Percentiles rank a stretch among this genome's conserved stretches.
These are phyloP conservation scores for Paracorniculantispora psalliotae DNA, from an alignment of 2,329 filamentous ascomycete genomes.

Conservation along the genomic window DNA sequence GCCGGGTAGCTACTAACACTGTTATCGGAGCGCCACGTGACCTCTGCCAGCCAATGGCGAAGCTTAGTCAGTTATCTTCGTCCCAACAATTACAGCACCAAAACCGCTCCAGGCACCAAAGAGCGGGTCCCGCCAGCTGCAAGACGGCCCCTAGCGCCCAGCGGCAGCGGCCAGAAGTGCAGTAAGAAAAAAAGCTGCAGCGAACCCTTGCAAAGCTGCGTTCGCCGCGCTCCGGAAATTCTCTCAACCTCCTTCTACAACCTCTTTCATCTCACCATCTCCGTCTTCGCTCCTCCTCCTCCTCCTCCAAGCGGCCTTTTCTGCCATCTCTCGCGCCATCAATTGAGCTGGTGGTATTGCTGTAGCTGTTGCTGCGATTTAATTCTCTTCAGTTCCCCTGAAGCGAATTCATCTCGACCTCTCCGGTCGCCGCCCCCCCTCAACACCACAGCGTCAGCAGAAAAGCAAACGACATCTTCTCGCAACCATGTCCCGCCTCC, in stretches of 20 bases:
- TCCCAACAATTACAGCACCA: conserved; percentile 12
- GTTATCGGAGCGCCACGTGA: not conserved
- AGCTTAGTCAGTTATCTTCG: conserved; percentile 1
- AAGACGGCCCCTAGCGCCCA: not conserved
- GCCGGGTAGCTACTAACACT: not conserved
- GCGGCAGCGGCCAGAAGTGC: conserved; percentile 5
- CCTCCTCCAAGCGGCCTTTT: not conserved
- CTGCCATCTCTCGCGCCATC: not conserved
- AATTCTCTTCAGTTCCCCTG: not conserved
- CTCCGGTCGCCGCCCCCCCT: not conserved
- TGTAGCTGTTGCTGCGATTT: conserved; percentile 2
- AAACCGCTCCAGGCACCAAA: not conserved
- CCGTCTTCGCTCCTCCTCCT: not conserved
- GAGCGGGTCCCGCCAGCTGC: conserved; percentile 2
- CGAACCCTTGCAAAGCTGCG: conserved; percentile 8
- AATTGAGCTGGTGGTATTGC: conserved; percentile 5
- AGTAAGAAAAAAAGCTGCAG: conserved; percentile 10
- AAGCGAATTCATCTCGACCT: not conserved
- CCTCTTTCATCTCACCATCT: not conserved
- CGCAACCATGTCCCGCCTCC: conserved; percentile 44
- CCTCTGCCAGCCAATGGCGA: not conserved
- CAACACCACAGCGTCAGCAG: conserved; percentile 9
- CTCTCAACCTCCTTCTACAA: conserved; percentile 12
- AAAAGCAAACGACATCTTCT: not conserved
- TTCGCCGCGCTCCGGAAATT: conserved; percentile 15